Evolutionary conservation across 345 rosid genomes (phyloP).

Genomic region (Eucalyptus melliodora): DNA sequence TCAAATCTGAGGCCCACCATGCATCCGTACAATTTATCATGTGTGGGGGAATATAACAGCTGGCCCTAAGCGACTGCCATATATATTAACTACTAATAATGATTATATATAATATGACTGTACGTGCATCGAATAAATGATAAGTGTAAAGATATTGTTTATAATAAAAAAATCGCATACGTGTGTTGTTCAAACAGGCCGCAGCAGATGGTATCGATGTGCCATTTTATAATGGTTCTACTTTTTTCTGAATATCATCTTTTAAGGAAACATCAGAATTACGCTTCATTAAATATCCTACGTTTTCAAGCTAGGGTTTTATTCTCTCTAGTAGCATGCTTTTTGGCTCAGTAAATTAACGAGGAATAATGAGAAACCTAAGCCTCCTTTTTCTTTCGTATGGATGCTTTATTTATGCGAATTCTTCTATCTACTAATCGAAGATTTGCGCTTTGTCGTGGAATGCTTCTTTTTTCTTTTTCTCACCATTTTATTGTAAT

Average conservation of each 20-base stretch:
- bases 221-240: neutral
- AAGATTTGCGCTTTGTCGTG: neutral
- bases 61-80: neutral
- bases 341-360: neutral
- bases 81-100: neutral
- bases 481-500: neutral
- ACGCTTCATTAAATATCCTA: neutral
- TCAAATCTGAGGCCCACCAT: neutral
- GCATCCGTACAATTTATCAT: neutral
- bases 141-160: neutral
- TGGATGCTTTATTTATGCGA: neutral
- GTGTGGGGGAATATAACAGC: neutral
- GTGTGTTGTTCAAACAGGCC: neutral
- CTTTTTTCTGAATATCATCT: neutral
- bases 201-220: neutral
- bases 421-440: neutral
- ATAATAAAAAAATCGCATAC: neutral
- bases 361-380: neutral
- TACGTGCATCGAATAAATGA: neutral
- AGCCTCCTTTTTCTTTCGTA: neutral
- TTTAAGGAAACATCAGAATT: neutral
- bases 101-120: neutral
- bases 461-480: neutral
- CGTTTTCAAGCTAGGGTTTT: neutral
- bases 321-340: neutral